A percentile compares a stretch with the other conserved stretches of the same genome.
Evolutionary conservation across 1,139 yeast genomes (phyloP).

Genomic region (Scheffersomyces titani): DNA sequence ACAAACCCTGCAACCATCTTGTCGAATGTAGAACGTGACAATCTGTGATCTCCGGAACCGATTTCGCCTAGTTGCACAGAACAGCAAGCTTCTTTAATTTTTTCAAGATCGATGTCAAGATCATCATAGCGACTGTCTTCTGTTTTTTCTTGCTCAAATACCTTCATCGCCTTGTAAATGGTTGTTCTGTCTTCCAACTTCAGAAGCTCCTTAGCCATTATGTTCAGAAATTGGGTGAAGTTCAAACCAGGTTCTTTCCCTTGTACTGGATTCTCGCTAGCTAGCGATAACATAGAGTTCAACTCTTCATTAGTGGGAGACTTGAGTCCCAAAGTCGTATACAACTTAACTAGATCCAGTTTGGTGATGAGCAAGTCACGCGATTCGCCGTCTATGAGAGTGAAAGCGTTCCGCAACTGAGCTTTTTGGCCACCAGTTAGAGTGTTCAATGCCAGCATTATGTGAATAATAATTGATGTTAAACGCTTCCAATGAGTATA

Average conservation of each 20-base stretch:
- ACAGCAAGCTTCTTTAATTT: constrained; percentile 51
- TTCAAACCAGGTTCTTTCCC: constrained; percentile 44
- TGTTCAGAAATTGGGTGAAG: constrained; percentile 69
- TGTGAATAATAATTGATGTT: background rate
- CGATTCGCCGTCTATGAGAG: constrained; percentile 76
- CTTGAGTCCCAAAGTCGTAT: constrained; percentile 49
- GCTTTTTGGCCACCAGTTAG: constrained; percentile 43
- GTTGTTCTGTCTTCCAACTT: constrained; percentile 63
- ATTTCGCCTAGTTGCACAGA: constrained; percentile 46
- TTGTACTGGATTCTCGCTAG: constrained; percentile 15
- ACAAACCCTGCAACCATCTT: constrained; percentile 57
- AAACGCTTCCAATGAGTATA: background rate
- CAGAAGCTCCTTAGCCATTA: constrained; percentile 62
- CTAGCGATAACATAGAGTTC: constrained; percentile 46
- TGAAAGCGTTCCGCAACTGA: constrained; percentile 50
- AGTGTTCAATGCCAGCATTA: constrained; percentile 34
- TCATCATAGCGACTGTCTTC: constrained; percentile 22
- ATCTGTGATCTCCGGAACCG: constrained; percentile 52
- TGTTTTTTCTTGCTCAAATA: constrained; percentile 48
- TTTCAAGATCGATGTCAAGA: constrained; percentile 48
- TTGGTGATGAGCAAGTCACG: constrained; percentile 68
- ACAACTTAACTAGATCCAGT: constrained; percentile 59
- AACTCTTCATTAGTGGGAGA: constrained; percentile 47
- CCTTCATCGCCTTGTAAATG: constrained; percentile 61
- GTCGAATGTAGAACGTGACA: constrained; percentile 54